phyloP scores from a whole-genome alignment of 768 basidiomycete genomes.

The Zangia roseola region DNA sequence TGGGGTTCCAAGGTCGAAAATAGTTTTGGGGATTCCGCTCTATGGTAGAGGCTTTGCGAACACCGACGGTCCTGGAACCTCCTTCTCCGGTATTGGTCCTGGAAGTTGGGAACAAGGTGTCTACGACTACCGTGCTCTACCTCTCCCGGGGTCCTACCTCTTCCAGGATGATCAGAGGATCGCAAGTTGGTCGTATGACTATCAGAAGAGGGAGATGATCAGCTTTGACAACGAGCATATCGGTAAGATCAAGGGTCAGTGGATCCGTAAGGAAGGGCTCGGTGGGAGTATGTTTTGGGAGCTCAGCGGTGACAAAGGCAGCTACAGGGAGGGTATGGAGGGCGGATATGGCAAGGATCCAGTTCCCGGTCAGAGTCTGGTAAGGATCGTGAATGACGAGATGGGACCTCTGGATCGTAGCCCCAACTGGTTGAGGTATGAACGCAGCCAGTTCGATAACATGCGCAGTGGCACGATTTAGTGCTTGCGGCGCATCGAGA shows the following conservation, averaged over 20 bases:
- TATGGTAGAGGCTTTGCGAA: conserved; percentile 91
- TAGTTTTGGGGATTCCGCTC: conserved; percentile 88
- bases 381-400: conserved; percentile 71
- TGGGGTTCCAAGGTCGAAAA: conserved; percentile 75
- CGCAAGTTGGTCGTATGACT: conserved; percentile 86
- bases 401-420: conserved; percentile 72
- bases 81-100: conserved; percentile 79
- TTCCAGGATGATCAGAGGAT: conserved; percentile 62
- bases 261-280: conserved; percentile 71
- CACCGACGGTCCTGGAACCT: conserved; percentile 76
- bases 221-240: conserved; percentile 76
- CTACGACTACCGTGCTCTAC: conserved; percentile 93
- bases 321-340: conserved; percentile 68
- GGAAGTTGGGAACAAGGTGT: conserved; percentile 90
- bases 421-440: conserved; percentile 82
- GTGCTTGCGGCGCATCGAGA: not conserved
- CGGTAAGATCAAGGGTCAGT: conserved; percentile 73
- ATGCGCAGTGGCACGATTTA: conserved; percentile 63
- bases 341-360: conserved; percentile 70
- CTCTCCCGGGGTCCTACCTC: conserved; percentile 67
- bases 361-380: conserved; percentile 67
- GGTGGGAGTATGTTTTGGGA: conserved; percentile 98
- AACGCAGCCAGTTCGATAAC: conserved; percentile 76
- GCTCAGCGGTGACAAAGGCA: conserved; percentile 82
- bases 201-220: conserved; percentile 72